phyloP scores from a whole-genome alignment of 2,329 filamentous ascomycete genomes.

The Pyrenochaeta sp. region DNA sequence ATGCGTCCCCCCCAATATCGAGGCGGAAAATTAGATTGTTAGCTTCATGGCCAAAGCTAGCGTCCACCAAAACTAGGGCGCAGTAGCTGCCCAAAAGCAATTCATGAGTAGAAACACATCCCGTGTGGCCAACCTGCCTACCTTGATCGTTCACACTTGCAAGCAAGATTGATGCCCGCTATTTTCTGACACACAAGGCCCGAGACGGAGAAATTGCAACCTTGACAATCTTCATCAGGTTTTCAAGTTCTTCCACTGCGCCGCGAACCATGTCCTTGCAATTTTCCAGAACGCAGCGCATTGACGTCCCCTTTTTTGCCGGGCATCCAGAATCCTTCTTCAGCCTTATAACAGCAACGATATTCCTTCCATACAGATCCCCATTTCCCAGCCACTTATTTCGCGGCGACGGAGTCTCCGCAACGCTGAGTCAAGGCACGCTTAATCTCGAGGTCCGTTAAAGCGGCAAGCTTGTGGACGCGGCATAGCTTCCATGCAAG shows the following conservation, averaged over 20 bases:
- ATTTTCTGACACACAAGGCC: neutral
- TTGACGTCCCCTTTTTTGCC: slow-evolving; percentile 28
- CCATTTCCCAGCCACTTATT: slow-evolving; percentile 22
- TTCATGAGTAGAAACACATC: slow-evolving; percentile 6
- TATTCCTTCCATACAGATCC: slow-evolving; percentile 15
- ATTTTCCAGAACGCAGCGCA: slow-evolving; percentile 27
- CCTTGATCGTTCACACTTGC: neutral
- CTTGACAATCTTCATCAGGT: slow-evolving; percentile 14
- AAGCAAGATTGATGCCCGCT: neutral
- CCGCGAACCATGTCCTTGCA: slow-evolving; percentile 27
- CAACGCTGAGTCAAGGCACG: slow-evolving; percentile 12
- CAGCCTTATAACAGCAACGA: slow-evolving; percentile 22
- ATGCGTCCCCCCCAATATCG: neutral
- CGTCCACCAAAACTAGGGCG: neutral
- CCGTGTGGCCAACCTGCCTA: neutral
- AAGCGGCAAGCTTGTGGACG: slow-evolving; percentile 11
- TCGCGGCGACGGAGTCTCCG: slow-evolving; percentile 12
- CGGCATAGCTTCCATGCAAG: slow-evolving; percentile 37
- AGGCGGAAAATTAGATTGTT: slow-evolving; percentile 5
- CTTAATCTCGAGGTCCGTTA: slow-evolving; percentile 8
- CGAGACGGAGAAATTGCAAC: slow-evolving; percentile 1
- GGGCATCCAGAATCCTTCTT: slow-evolving; percentile 18
- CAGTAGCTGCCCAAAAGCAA: slow-evolving; percentile 10
- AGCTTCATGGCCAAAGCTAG: slow-evolving; percentile 4
- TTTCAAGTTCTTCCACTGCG: slow-evolving; percentile 18